Conservation (phyloP, 371 early-diverging fungal species). For the Mortierella sp. region DNA sequence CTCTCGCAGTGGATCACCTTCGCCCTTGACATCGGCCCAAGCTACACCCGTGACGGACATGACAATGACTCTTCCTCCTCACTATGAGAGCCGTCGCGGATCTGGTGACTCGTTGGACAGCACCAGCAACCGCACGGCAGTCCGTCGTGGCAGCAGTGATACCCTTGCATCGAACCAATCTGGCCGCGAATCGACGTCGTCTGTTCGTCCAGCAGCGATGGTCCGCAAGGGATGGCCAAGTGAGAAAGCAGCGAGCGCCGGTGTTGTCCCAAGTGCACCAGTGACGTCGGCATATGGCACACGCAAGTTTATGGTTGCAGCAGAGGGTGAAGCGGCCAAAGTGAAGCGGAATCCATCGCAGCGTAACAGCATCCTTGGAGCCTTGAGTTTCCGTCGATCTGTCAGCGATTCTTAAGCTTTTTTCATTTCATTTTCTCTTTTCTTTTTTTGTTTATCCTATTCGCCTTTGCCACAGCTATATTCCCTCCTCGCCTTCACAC, state of each 20-base stretch:
- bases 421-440: not conserved
- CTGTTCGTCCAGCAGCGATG: conserved; percentile 43
- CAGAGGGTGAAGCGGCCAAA: conserved; percentile 23
- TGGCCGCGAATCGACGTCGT: conserved; percentile 49
- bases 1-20: conserved; percentile 46
- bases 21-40: conserved; percentile 14
- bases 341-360: conserved; percentile 43
- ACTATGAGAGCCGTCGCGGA: conserved; percentile 33
- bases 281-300: conserved; percentile 33
- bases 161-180: conserved; percentile 31
- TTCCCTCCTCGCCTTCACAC: not conserved
- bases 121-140: conserved; percentile 5
- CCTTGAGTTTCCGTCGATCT: conserved; percentile 51
- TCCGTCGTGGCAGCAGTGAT: conserved; percentile 49
- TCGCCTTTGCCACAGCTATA: not conserved
- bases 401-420: conserved; percentile 14
- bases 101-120: conserved; percentile 41
- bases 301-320: conserved; percentile 55
- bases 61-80: conserved; percentile 16
- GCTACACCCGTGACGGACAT: conserved; percentile 35
- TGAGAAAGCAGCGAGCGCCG: conserved; percentile 56
- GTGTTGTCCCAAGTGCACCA: conserved; percentile 52
- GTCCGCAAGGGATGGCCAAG: conserved; percentile 59
- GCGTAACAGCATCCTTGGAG: conserved; percentile 47
- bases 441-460: not conserved